A percentile compares a stretch with the other conserved stretches of the same genome.
These are phyloP conservation scores for Phaeosphaeria sp. DNA, from an alignment of 2,329 filamentous ascomycete genomes.

Conservation along the genomic window DNA sequence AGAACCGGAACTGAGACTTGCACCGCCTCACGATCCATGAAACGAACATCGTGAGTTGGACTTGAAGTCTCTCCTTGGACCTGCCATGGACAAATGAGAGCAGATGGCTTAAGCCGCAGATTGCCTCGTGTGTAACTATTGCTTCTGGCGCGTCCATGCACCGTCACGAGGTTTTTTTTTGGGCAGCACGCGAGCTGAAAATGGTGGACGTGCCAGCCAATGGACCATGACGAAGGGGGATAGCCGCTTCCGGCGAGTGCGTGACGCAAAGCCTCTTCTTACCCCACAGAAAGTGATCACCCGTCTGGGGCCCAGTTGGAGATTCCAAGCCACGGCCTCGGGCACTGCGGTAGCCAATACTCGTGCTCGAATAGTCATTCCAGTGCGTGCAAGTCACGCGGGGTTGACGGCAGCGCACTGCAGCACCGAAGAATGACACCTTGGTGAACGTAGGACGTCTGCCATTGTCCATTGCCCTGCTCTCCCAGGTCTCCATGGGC, in stretches of 20 bases:
- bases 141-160: background rate
- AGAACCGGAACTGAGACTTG: conserved; percentile 35
- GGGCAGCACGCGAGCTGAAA: conserved; percentile 7
- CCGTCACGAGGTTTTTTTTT: conserved; percentile 11
- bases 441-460: conserved; percentile 9
- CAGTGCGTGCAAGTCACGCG: conserved; percentile 17
- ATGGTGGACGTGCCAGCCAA: conserved; percentile 13
- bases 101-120: conserved; percentile 10
- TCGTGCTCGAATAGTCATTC: conserved; percentile 7
- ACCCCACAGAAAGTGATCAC: conserved; percentile 11
- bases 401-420: background rate
- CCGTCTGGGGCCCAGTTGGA: conserved; percentile 7
- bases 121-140: conserved; percentile 14
- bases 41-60: conserved; percentile 19
- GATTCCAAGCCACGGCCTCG: background rate
- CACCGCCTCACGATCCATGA: conserved; percentile 27
- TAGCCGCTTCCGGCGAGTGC: conserved; percentile 24
- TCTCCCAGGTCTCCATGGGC: conserved; percentile 12
- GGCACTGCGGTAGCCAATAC: conserved; percentile 14
- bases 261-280: conserved; percentile 21
- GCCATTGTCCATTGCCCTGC: background rate
- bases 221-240: conserved; percentile 24
- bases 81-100: background rate
- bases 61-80: background rate
- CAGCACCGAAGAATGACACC: conserved; percentile 15